Conservation (phyloP, 768 basidiomycete genomes). For the Termitomyces sp. region DNA sequence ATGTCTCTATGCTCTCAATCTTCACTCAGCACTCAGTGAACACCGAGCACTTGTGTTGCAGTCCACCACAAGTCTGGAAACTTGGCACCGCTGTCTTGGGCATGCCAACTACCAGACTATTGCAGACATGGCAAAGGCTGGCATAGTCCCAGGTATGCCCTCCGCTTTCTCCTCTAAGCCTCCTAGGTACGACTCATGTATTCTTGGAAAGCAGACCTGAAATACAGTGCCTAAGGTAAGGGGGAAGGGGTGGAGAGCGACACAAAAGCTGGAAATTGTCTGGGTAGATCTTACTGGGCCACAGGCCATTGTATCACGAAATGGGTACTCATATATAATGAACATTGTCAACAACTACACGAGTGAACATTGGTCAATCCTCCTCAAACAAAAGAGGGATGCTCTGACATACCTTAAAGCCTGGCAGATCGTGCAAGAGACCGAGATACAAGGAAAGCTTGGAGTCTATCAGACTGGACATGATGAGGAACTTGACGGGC, state of each 20-base stretch:
- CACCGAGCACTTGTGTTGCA: conserved; percentile 15
- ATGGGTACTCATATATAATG: not conserved
- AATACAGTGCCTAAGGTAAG: not conserved
- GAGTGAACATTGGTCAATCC: not conserved
- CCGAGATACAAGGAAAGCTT: not conserved
- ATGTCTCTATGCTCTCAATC: not conserved
- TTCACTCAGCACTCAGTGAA: not conserved
- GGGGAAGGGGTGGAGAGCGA: not conserved
- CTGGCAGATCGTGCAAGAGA: not conserved
- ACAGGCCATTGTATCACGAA: not conserved
- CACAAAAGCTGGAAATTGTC: not conserved
- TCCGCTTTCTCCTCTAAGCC: not conserved
- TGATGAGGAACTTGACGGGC: conserved; percentile 19
- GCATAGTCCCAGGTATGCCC: conserved; percentile 9
- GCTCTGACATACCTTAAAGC: not conserved
- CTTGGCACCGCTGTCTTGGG: conserved; percentile 25
- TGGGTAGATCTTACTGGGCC: conserved; percentile 6
- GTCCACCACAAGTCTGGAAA: conserved; percentile 10
- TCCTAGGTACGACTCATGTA: conserved; percentile 1
- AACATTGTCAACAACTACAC: not conserved
- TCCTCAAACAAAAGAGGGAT: not conserved
- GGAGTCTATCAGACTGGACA: conserved; percentile 10
- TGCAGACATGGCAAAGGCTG: conserved; percentile 15
- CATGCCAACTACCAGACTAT: conserved; percentile 23
- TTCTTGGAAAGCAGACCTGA: conserved; percentile 7